Conservation (phyloP, 2,329 filamentous ascomycete genomes). For the Sporothrix schenckii region DNA sequence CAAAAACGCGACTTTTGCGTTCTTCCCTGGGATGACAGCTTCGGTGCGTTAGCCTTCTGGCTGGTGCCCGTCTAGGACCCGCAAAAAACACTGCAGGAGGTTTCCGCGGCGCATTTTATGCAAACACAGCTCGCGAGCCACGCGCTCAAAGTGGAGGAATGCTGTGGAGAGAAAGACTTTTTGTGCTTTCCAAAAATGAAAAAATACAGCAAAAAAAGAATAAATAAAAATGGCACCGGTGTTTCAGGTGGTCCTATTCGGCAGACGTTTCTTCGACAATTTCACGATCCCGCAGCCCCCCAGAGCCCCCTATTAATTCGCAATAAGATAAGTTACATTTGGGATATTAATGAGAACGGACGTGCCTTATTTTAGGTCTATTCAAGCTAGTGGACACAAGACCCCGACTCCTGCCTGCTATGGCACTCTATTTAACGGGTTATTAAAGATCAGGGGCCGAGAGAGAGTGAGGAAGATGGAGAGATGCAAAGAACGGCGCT, state of each 20-base stretch:
- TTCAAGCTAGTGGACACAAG: too few relatives aligned
- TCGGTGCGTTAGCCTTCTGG: background rate
- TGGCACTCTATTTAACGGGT: conserved; percentile 9
- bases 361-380: conserved; percentile 2
- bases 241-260: conserved; percentile 30
- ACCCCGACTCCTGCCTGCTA: background rate
- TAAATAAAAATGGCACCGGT: conserved; percentile 5
- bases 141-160: background rate
- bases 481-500: background rate
- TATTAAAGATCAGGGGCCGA: background rate
- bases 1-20: conserved; percentile 18
- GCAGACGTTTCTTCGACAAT: conserved; percentile 3
- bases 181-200: background rate
- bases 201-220: too few relatives aligned
- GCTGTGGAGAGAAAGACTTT: background rate
- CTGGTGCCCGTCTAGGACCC: conserved; percentile 4
- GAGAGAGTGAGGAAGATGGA: background rate
- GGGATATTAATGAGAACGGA: background rate
- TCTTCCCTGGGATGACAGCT: conserved; percentile 4
- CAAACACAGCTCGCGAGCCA: too few relatives aligned
- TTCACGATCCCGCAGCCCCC: background rate
- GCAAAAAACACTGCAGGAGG: conserved; percentile 21
- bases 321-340: too few relatives aligned
- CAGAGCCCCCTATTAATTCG: background rate
- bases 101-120: background rate